phyloP scores from a whole-genome alignment of 768 basidiomycete genomes.

The Mycena metata region DNA sequence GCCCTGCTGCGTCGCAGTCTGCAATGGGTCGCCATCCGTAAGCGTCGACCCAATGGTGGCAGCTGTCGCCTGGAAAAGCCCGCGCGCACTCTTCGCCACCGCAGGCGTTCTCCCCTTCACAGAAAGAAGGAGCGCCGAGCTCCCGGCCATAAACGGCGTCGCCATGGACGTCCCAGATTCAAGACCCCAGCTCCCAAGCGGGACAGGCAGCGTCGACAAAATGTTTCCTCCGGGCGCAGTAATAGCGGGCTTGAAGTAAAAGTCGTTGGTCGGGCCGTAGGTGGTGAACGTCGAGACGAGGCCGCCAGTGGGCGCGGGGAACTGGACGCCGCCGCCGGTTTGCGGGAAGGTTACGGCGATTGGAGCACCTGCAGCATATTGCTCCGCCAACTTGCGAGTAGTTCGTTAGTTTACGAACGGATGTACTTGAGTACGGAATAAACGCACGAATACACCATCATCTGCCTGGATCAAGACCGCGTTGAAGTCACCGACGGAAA shows the following conservation, averaged over 20 bases:
- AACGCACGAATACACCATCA: conserved; percentile 68
- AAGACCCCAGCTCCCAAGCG: conserved; percentile 55
- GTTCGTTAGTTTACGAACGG: too few relatives aligned
- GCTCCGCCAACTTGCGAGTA: conserved; percentile 57
- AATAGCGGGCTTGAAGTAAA: conserved; percentile 68
- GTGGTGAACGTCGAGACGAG: conserved; percentile 67
- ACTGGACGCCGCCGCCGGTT: conserved; percentile 55
- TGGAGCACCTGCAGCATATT: conserved; percentile 59
- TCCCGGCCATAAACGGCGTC: conserved; percentile 60
- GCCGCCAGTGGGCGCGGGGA: conserved; percentile 67
- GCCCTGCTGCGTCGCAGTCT: conserved; percentile 68
- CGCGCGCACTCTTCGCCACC: conserved; percentile 45
- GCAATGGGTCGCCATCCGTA: conserved; percentile 63
- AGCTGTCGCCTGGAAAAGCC: conserved; percentile 60
- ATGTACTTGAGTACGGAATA: not conserved
- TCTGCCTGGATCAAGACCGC: conserved; percentile 66
- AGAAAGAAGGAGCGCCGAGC: conserved; percentile 57
- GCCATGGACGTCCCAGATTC: conserved; percentile 62
- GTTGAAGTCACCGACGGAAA: conserved; percentile 60
- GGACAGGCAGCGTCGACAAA: conserved; percentile 59
- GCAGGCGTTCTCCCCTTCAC: conserved; percentile 52
- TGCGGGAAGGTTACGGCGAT: conserved; percentile 65
- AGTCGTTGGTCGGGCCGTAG: conserved; percentile 73
- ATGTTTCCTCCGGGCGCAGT: conserved; percentile 68
- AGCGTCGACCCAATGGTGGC: conserved; percentile 57